A percentile compares a stretch with the other conserved stretches of the same genome.
Conservation (phyloP, 805 yeast genomes). For the Debaryomyces prosopidis region DNA sequence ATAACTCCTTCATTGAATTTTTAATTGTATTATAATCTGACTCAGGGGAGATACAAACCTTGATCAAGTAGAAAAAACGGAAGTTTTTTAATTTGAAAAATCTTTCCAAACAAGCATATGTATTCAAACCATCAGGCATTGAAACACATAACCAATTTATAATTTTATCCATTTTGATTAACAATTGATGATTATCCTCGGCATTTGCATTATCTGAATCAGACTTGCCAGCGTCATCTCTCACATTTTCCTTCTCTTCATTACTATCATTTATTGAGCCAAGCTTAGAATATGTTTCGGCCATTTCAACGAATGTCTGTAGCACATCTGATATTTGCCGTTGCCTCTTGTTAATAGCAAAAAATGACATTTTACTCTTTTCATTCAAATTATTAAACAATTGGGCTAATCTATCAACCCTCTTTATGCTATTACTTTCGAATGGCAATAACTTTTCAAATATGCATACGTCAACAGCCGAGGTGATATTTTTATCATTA, state of each 20-base stretch:
- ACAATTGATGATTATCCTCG: conserved; percentile 17
- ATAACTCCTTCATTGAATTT: conserved; percentile 64
- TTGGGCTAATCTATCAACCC: conserved; percentile 56
- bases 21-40: conserved; percentile 60
- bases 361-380: conserved; percentile 62
- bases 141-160: conserved; percentile 60
- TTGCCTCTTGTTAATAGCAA: conserved; percentile 71
- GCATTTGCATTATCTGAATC: conserved; percentile 20
- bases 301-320: conserved; percentile 45
- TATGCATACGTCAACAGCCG: conserved; percentile 60
- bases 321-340: conserved; percentile 56
- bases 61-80: conserved; percentile 57
- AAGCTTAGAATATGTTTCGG: conserved; percentile 39
- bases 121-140: conserved; percentile 53
- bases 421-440: conserved; percentile 39
- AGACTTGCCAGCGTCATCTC: neutral
- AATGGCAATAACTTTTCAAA: conserved; percentile 64
- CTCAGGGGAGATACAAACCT: conserved; percentile 52
- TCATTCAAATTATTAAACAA: conserved; percentile 52
- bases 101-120: conserved; percentile 50
- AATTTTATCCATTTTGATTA: conserved; percentile 50
- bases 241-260: conserved; percentile 19
- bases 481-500: conserved; percentile 66
- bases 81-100: conserved; percentile 58
- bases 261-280: conserved; percentile 5